phyloP scores from a whole-genome alignment of 176 grass and related monocot species.

The Saccharum officinarum region DNA sequence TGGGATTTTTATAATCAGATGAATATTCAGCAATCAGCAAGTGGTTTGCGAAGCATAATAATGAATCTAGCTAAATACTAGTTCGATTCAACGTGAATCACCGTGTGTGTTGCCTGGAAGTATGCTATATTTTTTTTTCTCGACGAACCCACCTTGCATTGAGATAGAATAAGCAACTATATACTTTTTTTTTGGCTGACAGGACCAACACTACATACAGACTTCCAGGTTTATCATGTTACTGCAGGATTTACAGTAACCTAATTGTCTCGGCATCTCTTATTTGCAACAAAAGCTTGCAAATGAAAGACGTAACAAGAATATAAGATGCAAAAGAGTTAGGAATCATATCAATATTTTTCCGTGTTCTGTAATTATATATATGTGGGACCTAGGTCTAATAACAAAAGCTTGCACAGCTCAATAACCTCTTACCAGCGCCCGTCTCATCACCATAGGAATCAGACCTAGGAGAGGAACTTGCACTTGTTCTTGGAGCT shows the following conservation, averaged over 20 bases:
- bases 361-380: not conserved
- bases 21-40: conserved; percentile 15
- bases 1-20: not conserved
- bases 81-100: conserved; percentile 34
- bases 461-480: too few relatives aligned
- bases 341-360: not conserved
- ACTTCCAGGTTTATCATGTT: not conserved
- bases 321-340: not conserved
- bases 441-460: too few relatives aligned
- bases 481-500: too few relatives aligned
- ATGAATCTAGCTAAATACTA: not conserved
- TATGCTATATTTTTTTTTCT: not conserved
- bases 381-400: too few relatives aligned
- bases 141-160: too few relatives aligned
- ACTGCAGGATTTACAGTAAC: not conserved
- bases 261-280: not conserved
- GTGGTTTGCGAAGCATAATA: conserved; percentile 5
- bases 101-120: conserved; percentile 33
- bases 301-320: not conserved
- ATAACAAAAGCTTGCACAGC: too few relatives aligned
- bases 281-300: not conserved
- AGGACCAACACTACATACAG: not conserved
- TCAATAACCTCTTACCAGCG: too few relatives aligned
- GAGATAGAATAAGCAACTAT: not conserved
- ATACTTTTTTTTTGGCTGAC: not conserved